phyloP scores from a whole-genome alignment of 108 stramenopile species.

The Pseudonitzschia multiseries region DNA sequence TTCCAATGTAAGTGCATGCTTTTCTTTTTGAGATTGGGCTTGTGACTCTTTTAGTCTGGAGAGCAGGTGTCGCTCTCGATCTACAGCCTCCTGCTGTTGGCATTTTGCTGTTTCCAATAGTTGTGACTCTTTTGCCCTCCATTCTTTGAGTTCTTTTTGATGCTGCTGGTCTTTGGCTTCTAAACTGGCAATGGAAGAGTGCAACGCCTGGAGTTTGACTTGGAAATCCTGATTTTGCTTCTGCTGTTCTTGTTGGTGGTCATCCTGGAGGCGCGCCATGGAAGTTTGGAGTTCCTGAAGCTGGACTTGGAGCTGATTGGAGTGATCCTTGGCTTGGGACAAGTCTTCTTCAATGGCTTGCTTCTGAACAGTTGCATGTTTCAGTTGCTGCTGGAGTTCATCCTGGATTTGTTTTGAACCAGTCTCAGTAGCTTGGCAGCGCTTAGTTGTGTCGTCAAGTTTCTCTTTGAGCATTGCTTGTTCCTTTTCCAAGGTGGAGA shows the following conservation, averaged over 20 bases:
- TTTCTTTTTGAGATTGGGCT: too few relatives aligned
- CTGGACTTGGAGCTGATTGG: not conserved
- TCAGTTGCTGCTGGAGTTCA: not conserved
- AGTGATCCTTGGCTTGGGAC: not conserved
- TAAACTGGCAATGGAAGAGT: not conserved
- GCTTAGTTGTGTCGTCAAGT: not conserved
- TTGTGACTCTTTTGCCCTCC: not conserved
- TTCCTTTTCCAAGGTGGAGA: not conserved
- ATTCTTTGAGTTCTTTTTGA: not conserved
- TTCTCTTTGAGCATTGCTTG: not conserved
- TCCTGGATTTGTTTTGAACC: not conserved
- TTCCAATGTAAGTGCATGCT: not conserved
- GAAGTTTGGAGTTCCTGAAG: not conserved
- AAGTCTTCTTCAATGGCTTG: not conserved
- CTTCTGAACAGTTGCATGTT: not conserved
- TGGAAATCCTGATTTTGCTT: too few relatives aligned
- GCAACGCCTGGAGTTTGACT: too few relatives aligned
- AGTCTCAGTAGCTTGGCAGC: not conserved
- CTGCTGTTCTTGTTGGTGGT: too few relatives aligned
- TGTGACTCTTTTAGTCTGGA: too few relatives aligned
- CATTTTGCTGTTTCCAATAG: not conserved
- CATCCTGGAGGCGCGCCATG: not conserved
- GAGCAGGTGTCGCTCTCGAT: too few relatives aligned
- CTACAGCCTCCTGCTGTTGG: too few relatives aligned
- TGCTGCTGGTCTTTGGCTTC: not conserved